Base-by-base conservation (phyloP, 169 alveolate genomes). In the Eimeria acervulina region DNA sequence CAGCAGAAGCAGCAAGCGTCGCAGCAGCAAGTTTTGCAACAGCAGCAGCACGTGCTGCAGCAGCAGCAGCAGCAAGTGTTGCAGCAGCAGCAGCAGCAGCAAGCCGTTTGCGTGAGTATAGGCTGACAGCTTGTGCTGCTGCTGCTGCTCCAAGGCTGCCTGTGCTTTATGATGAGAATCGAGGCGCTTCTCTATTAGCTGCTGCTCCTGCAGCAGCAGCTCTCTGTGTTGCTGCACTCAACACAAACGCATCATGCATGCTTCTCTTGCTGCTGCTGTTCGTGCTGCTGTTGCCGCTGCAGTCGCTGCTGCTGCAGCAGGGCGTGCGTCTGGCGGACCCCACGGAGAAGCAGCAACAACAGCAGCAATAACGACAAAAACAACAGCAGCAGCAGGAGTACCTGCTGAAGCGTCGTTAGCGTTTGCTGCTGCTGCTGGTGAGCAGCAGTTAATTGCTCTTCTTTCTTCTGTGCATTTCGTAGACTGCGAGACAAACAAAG, bases 191-290 rank as follows among this genome's bases (percentile, higher is more conserved):
- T 81, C 90, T 47, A 47, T 28, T 15, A 81, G 68, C n/a, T 44
- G 63, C 42, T 81, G 90, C 44, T 81, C 90, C 23, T 81, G 42
- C 90, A 44, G 61, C 42, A 81, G 47, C 90, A 81, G 70, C 42
- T 42, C 13, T 10, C 55, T 21, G 42, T 81, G 90, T 15, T 44
- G 38, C 90, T 81, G 90, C 63, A 26, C 6, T 12, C 15, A 28
- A 44, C 31, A 81, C 72, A 44, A 8, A 81, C n/a, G n/a, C n/a
- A 51, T 17, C 42, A 40, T 47, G 40, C 90, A 28, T 55, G 66
- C 55, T 47, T 5, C 55, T 47, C 19, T 12, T 47, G 55, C 55
- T 47, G 55, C 55, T 47, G 55, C 55, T 47, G 55, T 47, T 47
- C 19, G 19, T 47, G 55, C 55, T 47, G 66, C 40, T 36, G 89